A percentile compares a stretch with the other conserved stretches of the same genome.
phyloP scores from a whole-genome alignment of 2,329 filamentous ascomycete genomes.

The Colletotrichum sidae region DNA sequence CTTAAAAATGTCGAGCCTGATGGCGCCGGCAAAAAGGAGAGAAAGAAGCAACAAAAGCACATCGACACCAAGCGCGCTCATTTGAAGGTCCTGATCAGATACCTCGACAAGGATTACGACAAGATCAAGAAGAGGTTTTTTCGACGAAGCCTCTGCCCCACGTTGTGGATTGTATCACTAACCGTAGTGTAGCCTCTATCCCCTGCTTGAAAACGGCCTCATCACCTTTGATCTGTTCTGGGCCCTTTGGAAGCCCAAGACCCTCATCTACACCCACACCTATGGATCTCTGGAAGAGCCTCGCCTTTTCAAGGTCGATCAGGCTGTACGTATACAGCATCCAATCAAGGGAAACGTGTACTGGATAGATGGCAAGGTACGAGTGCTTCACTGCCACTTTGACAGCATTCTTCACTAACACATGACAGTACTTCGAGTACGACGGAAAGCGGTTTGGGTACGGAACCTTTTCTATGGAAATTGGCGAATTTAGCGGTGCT shows the following conservation, averaged over 20 bases:
- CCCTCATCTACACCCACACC: slow-evolving; percentile 80
- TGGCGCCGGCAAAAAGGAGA: slow-evolving; percentile 63
- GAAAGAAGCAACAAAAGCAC: slow-evolving; percentile 70
- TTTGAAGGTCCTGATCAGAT: slow-evolving; percentile 79
- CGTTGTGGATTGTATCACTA: neutral
- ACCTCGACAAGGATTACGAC: slow-evolving; percentile 85
- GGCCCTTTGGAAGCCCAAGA: slow-evolving; percentile 90
- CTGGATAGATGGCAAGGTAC: slow-evolving; percentile 74
- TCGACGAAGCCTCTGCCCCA: too few relatives aligned
- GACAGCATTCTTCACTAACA: neutral
- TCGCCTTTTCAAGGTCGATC: slow-evolving; percentile 84
- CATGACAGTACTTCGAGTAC: slow-evolving; percentile 80
- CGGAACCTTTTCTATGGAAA: slow-evolving; percentile 75
- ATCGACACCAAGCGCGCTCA: slow-evolving; percentile 70
- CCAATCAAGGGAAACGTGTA: slow-evolving; percentile 81
- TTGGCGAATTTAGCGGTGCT: slow-evolving; percentile 81
- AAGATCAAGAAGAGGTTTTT: slow-evolving; percentile 74
- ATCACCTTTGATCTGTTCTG: slow-evolving; percentile 92
- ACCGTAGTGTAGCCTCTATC: slow-evolving; percentile 69
- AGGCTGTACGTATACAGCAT: slow-evolving; percentile 75
- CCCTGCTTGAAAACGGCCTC: slow-evolving; percentile 82
- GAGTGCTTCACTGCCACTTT: neutral
- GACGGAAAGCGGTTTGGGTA: slow-evolving; percentile 89
- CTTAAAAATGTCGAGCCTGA: slow-evolving; percentile 69
- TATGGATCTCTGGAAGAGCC: slow-evolving; percentile 83